These are phyloP conservation scores for Tetratostichococcus sp. DNA, from an alignment of 139 green algal species.

Conservation along the genomic window DNA sequence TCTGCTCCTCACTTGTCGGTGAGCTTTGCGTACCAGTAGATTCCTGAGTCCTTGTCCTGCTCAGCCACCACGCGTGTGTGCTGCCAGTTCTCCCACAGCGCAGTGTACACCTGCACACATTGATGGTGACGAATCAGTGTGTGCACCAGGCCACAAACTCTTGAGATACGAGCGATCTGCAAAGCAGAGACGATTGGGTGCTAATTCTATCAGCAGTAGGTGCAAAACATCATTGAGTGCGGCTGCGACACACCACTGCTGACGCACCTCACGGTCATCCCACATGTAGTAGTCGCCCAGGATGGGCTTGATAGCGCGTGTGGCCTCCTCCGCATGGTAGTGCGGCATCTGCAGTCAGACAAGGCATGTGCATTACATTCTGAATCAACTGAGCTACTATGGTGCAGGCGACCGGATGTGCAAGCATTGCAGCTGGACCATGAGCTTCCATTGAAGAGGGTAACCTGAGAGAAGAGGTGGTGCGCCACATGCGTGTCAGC, in stretches of 20 bases:
- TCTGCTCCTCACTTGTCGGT: no score
- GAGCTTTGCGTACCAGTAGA: constrained; percentile 47
- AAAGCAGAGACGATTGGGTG: no score
- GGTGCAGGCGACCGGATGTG: no score
- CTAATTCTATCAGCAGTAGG: no score
- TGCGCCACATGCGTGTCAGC: constrained; percentile 88
- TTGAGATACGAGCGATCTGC: no score
- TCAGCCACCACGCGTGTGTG: constrained; percentile 49
- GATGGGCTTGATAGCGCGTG: constrained; percentile 63
- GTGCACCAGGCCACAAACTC: no score
- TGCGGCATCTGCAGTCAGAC: constrained; percentile 66
- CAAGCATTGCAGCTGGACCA: no score
- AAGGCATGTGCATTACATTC: background rate
- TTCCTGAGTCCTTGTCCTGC: constrained; percentile 13
- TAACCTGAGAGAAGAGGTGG: constrained; percentile 83
- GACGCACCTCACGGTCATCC: constrained; percentile 48
- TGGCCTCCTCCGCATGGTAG: constrained; percentile 89
- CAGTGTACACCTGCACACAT: constrained; percentile 32
- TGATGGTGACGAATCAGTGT: no score
- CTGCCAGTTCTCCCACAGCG: constrained; percentile 64
- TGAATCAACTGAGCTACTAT: no score
- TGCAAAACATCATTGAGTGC: no score
- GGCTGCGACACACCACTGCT: no score
- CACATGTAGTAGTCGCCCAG: constrained; percentile 73
- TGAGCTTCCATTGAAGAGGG: no score